A percentile compares a stretch with the other conserved stretches of the same genome.
Conservation (phyloP, 2,329 filamentous ascomycete genomes). For the Arthrobotrys conoides region DNA sequence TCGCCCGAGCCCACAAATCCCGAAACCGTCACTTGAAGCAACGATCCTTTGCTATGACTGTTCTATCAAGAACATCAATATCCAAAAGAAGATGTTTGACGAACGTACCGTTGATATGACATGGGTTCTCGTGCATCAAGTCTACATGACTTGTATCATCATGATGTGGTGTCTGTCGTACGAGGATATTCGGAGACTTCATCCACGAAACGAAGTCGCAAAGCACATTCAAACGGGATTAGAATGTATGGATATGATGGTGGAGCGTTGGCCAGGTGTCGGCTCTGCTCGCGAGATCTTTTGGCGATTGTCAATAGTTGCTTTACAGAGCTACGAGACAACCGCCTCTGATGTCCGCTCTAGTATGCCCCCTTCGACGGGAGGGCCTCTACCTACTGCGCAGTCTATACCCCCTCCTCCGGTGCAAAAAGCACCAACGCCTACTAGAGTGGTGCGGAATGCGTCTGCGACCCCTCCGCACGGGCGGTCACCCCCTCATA, state of each 20-base stretch:
- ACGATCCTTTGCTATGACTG: constrained; percentile 87
- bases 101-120: constrained; percentile 84
- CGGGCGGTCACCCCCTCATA: constrained; percentile 55
- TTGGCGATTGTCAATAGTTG: constrained; percentile 85
- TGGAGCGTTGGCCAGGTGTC: constrained; percentile 92
- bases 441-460: constrained; percentile 19
- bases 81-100: constrained; percentile 84
- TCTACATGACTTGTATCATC: constrained; percentile 93
- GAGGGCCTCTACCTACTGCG: constrained; percentile 9
- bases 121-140: constrained; percentile 89
- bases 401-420: constrained; percentile 18
- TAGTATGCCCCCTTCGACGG: constrained; percentile 23
- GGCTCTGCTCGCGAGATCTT: constrained; percentile 87
- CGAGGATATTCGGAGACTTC: constrained; percentile 80
- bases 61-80: constrained; percentile 83
- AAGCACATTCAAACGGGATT: constrained; percentile 80
- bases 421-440: constrained; percentile 29
- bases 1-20: constrained; percentile 91
- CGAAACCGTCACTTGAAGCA: constrained; percentile 83
- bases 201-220: constrained; percentile 82
- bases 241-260: constrained; percentile 83
- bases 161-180: constrained; percentile 94
- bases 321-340: constrained; percentile 84
- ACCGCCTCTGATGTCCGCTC: constrained; percentile 25
- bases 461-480: constrained; percentile 58